Evolutionary conservation across 2,329 filamentous ascomycete genomes (phyloP).

Genomic region (Talaromyces sp.): DNA sequence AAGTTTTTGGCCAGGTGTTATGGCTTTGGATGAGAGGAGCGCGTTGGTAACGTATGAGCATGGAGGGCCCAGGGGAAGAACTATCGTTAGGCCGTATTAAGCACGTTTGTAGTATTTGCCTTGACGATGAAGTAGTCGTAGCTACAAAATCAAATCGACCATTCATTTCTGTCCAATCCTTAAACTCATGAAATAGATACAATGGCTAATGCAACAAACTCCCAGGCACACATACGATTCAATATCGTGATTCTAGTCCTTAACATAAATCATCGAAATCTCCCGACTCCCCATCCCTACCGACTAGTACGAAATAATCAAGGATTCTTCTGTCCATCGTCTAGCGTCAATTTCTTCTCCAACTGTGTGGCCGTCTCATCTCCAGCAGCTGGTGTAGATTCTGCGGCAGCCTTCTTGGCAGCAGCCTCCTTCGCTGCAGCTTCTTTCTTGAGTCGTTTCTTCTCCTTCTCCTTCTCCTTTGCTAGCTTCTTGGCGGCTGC

Average conservation of each 20-base stretch:
- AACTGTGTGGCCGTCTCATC: constrained; percentile 10
- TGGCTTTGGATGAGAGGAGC: constrained; percentile 28
- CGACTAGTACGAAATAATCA: constrained; percentile 16
- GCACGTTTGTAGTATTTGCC: neutral
- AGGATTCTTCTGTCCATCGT: constrained; percentile 18
- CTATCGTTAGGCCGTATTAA: constrained; percentile 23
- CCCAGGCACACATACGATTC: neutral
- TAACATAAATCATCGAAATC: neutral
- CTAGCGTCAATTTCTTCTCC: constrained; percentile 15
- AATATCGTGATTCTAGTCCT: neutral
- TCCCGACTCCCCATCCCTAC: neutral
- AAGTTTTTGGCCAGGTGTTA: constrained; percentile 41
- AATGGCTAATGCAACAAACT: constrained; percentile 8
- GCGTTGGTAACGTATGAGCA: constrained; percentile 31
- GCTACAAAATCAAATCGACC: neutral
- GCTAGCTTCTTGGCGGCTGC: constrained; percentile 39
- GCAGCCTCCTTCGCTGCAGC: constrained; percentile 21
- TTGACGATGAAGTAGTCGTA: neutral
- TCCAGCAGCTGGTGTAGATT: neutral
- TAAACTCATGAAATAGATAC: neutral
- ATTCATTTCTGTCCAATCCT: neutral
- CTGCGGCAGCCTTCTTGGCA: constrained; percentile 21
- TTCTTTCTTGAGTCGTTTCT: constrained; percentile 45
- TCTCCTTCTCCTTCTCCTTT: constrained; percentile 44
- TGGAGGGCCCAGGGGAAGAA: constrained; percentile 28